These are phyloP conservation scores for Cyclospora cayetanensis DNA, from an alignment of 169 alveolate species.

Conservation along the genomic window DNA sequence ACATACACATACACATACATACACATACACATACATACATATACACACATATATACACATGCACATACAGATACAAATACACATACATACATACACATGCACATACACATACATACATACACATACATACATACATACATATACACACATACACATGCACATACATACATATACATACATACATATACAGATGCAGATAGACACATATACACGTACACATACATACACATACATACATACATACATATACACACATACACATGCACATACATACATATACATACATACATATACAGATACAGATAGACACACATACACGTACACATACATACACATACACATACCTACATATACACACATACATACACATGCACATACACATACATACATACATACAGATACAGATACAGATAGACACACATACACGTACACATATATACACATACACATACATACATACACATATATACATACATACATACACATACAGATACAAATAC, in stretches of 20 bases:
- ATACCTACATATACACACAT: not conserved
- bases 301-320: not conserved
- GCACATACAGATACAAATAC: not conserved
- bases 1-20: not conserved
- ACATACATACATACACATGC: not conserved
- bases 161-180: not conserved
- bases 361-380: too few relatives aligned
- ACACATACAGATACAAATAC: not conserved
- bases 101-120: not conserved
- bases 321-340: not conserved
- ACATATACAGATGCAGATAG: not conserved
- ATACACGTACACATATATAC: not conserved
- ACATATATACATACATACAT: not conserved
- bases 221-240: not conserved
- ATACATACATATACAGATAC: not conserved
- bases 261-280: too few relatives aligned
- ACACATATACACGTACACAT: not conserved
- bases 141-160: not conserved
- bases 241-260: too few relatives aligned
- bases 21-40: not conserved
- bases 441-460: not conserved
- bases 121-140: not conserved
- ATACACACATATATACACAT: not conserved
- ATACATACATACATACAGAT: not conserved
- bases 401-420: not conserved